Conservation (phyloP, 106 monocot species). For the Dendrobium officinale region DNA sequence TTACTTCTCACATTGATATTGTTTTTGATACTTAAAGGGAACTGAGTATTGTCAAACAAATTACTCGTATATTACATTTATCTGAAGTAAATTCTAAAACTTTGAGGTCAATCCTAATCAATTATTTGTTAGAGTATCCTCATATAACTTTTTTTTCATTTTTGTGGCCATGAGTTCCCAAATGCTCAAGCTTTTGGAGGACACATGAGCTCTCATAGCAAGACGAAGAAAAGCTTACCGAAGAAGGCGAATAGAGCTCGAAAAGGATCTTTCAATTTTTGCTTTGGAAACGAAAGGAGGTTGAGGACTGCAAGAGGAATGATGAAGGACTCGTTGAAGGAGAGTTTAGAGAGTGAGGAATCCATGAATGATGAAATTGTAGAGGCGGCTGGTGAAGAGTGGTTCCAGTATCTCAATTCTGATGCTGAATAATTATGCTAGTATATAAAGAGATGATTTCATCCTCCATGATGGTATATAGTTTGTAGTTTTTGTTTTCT, state of each 20-base stretch:
- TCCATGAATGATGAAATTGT: neutral
- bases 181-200: constrained; percentile 36
- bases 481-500: too few relatives aligned
- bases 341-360: neutral
- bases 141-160: too few relatives aligned
- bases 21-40: too few relatives aligned
- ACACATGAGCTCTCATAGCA: constrained; percentile 37
- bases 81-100: too few relatives aligned
- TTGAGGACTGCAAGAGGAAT: neutral
- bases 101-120: too few relatives aligned
- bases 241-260: constrained; percentile 3
- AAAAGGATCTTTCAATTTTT: neutral
- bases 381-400: neutral
- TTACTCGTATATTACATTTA: too few relatives aligned
- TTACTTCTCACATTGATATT: neutral
- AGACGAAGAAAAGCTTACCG: neutral
- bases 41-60: too few relatives aligned
- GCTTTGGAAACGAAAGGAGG: neutral
- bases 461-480: too few relatives aligned
- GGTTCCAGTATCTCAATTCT: constrained; percentile 3
- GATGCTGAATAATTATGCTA: neutral
- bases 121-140: too few relatives aligned
- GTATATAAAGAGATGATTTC: too few relatives aligned
- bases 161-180: constrained; percentile 19
- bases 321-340: neutral